phyloP scores from a whole-genome alignment of 73 alveolate species.

The Paramecium caudatum region DNA sequence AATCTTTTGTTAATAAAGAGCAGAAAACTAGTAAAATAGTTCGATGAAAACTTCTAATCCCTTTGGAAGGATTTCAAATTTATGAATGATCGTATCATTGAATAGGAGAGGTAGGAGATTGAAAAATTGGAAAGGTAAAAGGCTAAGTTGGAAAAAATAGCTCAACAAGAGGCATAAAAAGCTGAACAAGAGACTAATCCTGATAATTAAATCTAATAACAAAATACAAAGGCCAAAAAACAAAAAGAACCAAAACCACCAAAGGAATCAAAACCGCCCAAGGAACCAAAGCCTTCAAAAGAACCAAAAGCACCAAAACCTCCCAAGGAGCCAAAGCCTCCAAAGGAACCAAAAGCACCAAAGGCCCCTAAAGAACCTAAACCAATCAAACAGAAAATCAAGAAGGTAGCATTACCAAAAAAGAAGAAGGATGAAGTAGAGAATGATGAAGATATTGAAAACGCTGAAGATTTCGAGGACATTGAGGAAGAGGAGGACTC shows the following conservation, averaged over 20 bases:
- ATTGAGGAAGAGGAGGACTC: slow-evolving; percentile 13
- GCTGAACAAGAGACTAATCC: slow-evolving; percentile 34
- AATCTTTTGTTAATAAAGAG: slow-evolving; percentile 71
- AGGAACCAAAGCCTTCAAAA: neutral
- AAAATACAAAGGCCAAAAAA: no score
- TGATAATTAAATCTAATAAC: no score
- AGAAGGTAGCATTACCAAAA: neutral
- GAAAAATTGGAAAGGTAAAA: neutral
- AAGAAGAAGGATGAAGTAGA: neutral
- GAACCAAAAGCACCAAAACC: slow-evolving; percentile 6
- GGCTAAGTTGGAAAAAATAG: neutral
- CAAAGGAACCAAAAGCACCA: neutral
- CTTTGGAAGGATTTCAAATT: slow-evolving; percentile 70
- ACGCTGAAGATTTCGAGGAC: neutral
- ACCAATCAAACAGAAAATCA: neutral
- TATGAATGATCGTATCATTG: neutral
- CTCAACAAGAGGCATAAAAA: slow-evolving; percentile 25
- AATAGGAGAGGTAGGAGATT: neutral
- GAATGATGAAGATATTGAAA: slow-evolving; percentile 2
- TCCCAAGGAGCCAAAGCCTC: neutral
- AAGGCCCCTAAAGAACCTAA: slow-evolving; percentile 18
- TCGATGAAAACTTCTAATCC: slow-evolving; percentile 51
- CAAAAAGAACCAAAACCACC: neutral
- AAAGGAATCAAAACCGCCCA: neutral
- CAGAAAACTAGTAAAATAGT: neutral